A percentile compares a stretch with the other conserved stretches of the same genome.
Conservation (phyloP, 169 alveolate genomes). For the Theileria annulata region DNA sequence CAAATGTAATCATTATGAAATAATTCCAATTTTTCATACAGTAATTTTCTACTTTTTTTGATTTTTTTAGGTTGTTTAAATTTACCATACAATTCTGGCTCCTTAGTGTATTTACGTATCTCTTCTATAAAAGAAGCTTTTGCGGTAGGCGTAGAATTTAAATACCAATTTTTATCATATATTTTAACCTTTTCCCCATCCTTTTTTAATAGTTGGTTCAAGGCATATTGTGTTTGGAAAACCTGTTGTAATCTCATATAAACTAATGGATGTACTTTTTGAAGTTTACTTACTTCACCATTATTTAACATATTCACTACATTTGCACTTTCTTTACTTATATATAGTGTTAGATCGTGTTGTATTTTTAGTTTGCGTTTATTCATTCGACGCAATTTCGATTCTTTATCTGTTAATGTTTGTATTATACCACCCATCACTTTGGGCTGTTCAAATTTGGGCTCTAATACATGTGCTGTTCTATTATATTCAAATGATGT, state of each 20-base stretch:
- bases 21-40: slow-evolving; percentile 37
- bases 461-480: slow-evolving; percentile 32
- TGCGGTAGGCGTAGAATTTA: slow-evolving; percentile 16
- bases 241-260: slow-evolving; percentile 55
- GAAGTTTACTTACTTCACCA: slow-evolving; percentile 31
- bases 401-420: slow-evolving; percentile 64
- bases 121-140: slow-evolving; percentile 43
- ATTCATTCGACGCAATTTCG: slow-evolving; percentile 46
- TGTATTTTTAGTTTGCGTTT: slow-evolving; percentile 44
- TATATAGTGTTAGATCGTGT: slow-evolving; percentile 44
- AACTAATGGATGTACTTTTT: slow-evolving; percentile 58
- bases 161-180: slow-evolving; percentile 60
- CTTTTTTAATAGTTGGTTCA: slow-evolving; percentile 28
- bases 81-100: slow-evolving; percentile 42
- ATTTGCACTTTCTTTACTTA: slow-evolving; percentile 61
- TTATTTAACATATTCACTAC: slow-evolving; percentile 42
- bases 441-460: slow-evolving; percentile 33
- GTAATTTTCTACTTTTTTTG: slow-evolving; percentile 24
- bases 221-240: slow-evolving; percentile 41
- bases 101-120: slow-evolving; percentile 48
- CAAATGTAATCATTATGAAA: slow-evolving; percentile 61
- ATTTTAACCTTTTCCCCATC: slow-evolving; percentile 26
- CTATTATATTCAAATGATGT: slow-evolving; percentile 51
- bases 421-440: slow-evolving; percentile 64
- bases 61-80: slow-evolving; percentile 51